phyloP scores from a whole-genome alignment of 2,329 filamentous ascomycete genomes.

The Diaporthe sp. region DNA sequence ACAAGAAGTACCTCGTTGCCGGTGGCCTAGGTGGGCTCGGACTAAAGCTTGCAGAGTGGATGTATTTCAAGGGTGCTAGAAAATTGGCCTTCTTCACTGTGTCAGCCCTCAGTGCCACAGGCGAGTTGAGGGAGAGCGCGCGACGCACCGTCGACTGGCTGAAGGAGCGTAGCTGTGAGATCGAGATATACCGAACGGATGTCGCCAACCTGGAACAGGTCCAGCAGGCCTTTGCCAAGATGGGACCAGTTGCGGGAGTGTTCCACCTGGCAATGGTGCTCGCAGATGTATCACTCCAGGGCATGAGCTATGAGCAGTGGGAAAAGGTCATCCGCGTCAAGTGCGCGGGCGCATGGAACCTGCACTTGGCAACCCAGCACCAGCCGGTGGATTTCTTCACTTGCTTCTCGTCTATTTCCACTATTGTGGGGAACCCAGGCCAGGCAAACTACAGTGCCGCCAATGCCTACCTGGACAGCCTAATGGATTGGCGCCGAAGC shows the following conservation, averaged over 20 bases:
- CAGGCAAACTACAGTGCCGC: conserved; percentile 59
- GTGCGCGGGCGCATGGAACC: conserved; percentile 8
- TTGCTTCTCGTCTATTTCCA: conserved; percentile 47
- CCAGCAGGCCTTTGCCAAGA: not conserved
- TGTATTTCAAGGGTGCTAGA: conserved; percentile 25
- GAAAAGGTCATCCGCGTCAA: conserved; percentile 24
- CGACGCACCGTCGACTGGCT: not conserved
- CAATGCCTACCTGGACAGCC: conserved; percentile 53
- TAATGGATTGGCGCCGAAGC: conserved; percentile 40
- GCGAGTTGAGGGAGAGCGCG: conserved; percentile 8
- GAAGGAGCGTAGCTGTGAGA: not conserved
- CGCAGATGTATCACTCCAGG: conserved; percentile 1
- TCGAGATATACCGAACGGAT: conserved; percentile 12
- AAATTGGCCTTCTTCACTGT: conserved; percentile 23
- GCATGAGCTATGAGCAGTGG: conserved; percentile 17
- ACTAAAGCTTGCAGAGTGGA: conserved; percentile 19
- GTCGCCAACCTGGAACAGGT: conserved; percentile 7
- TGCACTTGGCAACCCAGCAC: conserved; percentile 4
- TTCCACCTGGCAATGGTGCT: conserved; percentile 35
- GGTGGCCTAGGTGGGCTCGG: conserved; percentile 30
- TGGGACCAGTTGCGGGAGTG: conserved; percentile 23
- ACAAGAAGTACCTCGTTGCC: conserved; percentile 10
- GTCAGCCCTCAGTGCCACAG: not conserved
- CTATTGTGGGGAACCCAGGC: conserved; percentile 44
- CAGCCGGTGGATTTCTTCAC: conserved; percentile 47